Conservation (phyloP, 2,329 filamentous ascomycete species). For the Claviceps lovelessii region DNA sequence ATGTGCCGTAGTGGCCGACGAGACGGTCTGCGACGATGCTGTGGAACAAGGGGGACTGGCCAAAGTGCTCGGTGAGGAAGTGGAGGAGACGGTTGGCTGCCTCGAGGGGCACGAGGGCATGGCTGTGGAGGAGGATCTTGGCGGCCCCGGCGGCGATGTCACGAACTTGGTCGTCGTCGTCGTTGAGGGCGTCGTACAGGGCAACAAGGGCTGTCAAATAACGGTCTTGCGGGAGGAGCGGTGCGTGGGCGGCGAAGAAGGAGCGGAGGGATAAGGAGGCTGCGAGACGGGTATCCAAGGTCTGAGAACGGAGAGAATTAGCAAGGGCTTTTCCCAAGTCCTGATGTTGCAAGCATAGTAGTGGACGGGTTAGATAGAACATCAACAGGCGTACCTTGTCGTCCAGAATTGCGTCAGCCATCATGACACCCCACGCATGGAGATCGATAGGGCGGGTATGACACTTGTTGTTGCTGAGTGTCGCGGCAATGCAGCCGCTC, state of each 20-base stretch:
- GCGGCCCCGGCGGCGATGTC: constrained; percentile 43
- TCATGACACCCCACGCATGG: constrained; percentile 33
- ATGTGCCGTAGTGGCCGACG: constrained; percentile 12
- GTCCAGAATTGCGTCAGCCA: constrained; percentile 32
- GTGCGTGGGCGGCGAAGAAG: constrained; percentile 25
- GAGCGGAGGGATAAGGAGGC: constrained; percentile 40
- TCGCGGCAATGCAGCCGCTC: constrained; percentile 30
- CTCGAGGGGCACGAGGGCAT: constrained; percentile 31
- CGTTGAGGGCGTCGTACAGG: constrained; percentile 64
- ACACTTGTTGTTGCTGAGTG: constrained; percentile 13
- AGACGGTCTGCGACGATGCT: constrained; percentile 29
- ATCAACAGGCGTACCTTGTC: constrained; percentile 26
- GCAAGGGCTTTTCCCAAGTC: not conserved
- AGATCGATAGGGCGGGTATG: constrained; percentile 10
- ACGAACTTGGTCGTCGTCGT: constrained; percentile 85
- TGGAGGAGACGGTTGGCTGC: constrained; percentile 30
- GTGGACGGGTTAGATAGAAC: too few species aligned
- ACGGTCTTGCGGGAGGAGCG: constrained; percentile 11
- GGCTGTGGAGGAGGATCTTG: constrained; percentile 32
- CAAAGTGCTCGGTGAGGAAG: constrained; percentile 26
- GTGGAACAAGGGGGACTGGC: constrained; percentile 22
- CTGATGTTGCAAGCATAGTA: not conserved
- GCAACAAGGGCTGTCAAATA: constrained; percentile 46
- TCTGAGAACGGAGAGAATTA: constrained; percentile 21
- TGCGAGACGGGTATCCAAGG: constrained; percentile 51